Percentiles rank a stretch among this genome's conserved stretches.
phyloP scores from a whole-genome alignment of 495 filamentous ascomycete genomes.

The Chaetomium fimeti region DNA sequence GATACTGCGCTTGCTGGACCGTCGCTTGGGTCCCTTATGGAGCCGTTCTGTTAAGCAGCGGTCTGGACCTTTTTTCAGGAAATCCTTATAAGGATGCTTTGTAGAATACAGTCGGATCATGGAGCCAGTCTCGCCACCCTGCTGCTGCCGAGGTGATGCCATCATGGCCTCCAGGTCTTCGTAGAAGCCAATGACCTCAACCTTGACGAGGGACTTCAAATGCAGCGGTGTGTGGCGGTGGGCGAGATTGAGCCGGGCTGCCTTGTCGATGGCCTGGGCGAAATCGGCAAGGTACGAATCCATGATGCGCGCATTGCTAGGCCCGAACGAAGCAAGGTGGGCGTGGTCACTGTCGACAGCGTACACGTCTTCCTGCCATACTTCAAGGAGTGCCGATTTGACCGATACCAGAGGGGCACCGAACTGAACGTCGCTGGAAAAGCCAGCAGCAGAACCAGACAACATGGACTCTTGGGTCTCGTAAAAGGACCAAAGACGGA shows the following conservation, averaged over 20 bases:
- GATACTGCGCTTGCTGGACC: not conserved
- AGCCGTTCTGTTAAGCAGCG: slow-evolving; percentile 43
- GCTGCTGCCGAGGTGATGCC: slow-evolving; percentile 27
- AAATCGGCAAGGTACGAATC: slow-evolving; percentile 52
- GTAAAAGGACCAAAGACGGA: slow-evolving; percentile 66
- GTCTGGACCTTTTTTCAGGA: slow-evolving; percentile 47
- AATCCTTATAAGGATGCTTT: slow-evolving; percentile 51
- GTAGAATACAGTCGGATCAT: slow-evolving; percentile 55
- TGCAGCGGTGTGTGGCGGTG: slow-evolving; percentile 46
- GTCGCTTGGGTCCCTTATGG: slow-evolving; percentile 32
- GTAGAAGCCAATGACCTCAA: slow-evolving; percentile 63
- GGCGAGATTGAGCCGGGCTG: slow-evolving; percentile 40
- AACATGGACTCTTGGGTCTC: slow-evolving; percentile 63
- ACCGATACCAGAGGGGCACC: slow-evolving; percentile 62
- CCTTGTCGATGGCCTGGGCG: slow-evolving; percentile 44
- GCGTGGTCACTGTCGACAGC: slow-evolving; percentile 59
- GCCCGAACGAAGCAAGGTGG: slow-evolving; percentile 57
- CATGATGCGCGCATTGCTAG: slow-evolving; percentile 50
- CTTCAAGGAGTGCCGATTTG: slow-evolving; percentile 56
- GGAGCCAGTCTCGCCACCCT: slow-evolving; percentile 11
- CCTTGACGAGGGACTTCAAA: slow-evolving; percentile 53
- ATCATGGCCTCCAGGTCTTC: slow-evolving; percentile 51
- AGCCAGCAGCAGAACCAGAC: slow-evolving; percentile 39
- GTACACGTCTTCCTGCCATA: slow-evolving; percentile 56
- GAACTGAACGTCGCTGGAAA: slow-evolving; percentile 41